A percentile compares a stretch with the other conserved stretches of the same genome.
These are phyloP conservation scores for Dendryphion nanum DNA, from an alignment of 2,329 filamentous ascomycete species.

Conservation along the genomic window DNA sequence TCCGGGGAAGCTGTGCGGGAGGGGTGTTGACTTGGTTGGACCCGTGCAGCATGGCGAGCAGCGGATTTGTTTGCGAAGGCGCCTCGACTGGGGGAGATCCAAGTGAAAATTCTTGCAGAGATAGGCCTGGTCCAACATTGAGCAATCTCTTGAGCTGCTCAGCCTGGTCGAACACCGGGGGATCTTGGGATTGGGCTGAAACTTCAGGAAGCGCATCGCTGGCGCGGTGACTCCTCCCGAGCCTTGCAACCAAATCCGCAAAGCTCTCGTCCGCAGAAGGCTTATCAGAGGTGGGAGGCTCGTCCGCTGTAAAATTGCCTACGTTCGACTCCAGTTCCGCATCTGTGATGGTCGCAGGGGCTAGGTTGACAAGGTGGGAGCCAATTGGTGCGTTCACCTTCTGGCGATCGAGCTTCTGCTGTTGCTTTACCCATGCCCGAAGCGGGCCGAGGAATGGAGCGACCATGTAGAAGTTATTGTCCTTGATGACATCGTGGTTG, in stretches of 20 bases:
- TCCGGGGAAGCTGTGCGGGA: constrained; percentile 28
- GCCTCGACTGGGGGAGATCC: constrained; percentile 36
- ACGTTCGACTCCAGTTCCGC: constrained; percentile 25
- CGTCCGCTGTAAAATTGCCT: constrained; percentile 27
- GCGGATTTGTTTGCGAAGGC: constrained; percentile 40
- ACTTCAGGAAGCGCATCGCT: constrained; percentile 33
- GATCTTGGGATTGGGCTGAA: constrained; percentile 17
- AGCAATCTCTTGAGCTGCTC: constrained; percentile 53
- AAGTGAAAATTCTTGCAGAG: constrained; percentile 11
- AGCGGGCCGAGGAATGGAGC: constrained; percentile 84
- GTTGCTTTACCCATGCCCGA: constrained; percentile 86
- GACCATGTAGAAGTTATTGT: constrained; percentile 97
- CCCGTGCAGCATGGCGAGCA: constrained; percentile 55
- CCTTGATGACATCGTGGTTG: constrained; percentile 58
- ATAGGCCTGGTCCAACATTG: constrained; percentile 43
- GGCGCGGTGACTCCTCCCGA: constrained; percentile 21
- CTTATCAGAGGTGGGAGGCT: constrained; percentile 10
- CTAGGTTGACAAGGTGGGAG: constrained; percentile 11
- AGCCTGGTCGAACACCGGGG: constrained; percentile 43
- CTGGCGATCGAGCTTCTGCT: constrained; percentile 69
- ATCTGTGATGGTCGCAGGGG: constrained; percentile 24
- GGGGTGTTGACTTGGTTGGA: constrained; percentile 13
- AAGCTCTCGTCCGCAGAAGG: constrained; percentile 22
- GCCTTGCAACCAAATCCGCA: constrained; percentile 29
- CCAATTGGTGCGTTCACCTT: constrained; percentile 31